Evolutionary conservation across 768 basidiomycete species (phyloP).

Genomic region (Pisolithus orientalis): DNA sequence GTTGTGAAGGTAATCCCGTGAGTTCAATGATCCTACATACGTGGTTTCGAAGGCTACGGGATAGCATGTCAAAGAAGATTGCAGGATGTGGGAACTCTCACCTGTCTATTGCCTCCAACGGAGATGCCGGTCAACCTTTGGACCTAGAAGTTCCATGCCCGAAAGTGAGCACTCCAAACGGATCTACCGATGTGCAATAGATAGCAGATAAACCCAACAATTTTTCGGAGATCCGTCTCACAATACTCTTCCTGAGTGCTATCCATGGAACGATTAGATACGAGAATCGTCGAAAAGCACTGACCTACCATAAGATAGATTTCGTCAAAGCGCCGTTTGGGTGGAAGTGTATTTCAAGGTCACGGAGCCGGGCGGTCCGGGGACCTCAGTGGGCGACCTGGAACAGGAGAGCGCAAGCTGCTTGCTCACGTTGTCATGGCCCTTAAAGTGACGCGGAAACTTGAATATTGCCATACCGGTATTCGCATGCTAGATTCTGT

Average conservation of each 20-base stretch:
- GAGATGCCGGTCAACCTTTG: not conserved
- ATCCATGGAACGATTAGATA: not conserved
- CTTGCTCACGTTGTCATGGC: not conserved
- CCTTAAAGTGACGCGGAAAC: not conserved
- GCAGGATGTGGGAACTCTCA: not conserved
- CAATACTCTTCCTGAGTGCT: not conserved
- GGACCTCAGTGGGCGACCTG: not conserved
- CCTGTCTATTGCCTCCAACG: not conserved
- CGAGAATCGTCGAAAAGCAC: not conserved
- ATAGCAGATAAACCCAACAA: not conserved
- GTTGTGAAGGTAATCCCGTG: not conserved
- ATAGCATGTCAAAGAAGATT: not conserved
- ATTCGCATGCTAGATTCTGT: not conserved
- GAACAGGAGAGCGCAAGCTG: not conserved
- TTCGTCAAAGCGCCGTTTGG: not conserved
- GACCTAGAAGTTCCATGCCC: not conserved
- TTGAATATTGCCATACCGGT: not conserved
- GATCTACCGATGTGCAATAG: not conserved
- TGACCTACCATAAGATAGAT: not conserved
- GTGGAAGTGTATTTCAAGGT: not conserved
- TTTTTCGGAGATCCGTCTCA: not conserved
- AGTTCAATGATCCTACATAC: not conserved
- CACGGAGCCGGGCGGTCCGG: not conserved
- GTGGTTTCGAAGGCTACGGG: not conserved
- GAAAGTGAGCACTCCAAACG: not conserved